Base-by-base conservation (phyloP, 2,329 filamentous ascomycete genomes). In the Dothiorella sarmentorum region DNA sequence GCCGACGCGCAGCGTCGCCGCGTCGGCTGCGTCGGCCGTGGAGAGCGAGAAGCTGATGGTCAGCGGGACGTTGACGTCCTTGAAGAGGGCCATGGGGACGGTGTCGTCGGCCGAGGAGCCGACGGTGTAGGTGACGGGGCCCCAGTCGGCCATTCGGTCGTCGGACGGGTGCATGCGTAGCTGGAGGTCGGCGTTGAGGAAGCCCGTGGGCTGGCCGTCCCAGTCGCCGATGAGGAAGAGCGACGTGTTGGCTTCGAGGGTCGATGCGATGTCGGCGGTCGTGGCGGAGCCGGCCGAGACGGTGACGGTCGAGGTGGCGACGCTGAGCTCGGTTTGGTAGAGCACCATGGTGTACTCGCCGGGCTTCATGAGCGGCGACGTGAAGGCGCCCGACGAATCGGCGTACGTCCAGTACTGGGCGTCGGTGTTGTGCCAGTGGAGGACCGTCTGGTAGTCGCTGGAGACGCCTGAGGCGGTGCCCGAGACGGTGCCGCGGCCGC, bases 101-200 rank as follows among this genome's bases (percentile, higher is more conserved):
- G 80, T 77, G 3, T 72, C 71, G 1, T 79, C 66, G 5, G 73
- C 68, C 22, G 80, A 82, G 20, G 78, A 79, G 38, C 84, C 85
- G 10, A 86, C 80, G 2, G 82, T 86, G 71, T 85, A 87, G 0
- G 84, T 87, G 11, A 79, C 65, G 0, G 83, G 78, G 0, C 76
- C 78, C 85, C 85, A 88, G 58, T 74, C 75, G 24, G 75, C 71
- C 85, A 88, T 88, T 65, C 85, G 81, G 37, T 72, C 73, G 70
- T 88, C 86, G 3, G 82, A 83, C 3, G 85, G 86, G 67, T 89
- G 86, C 85, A 88, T 88, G 53, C 84, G 80, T 13, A 84, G 78
- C 67, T 86, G 82, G 65, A 86, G 86, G 57, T 80, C 85, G 13
- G 85, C 85, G 67, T 89, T 88, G 63, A 80, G 80, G 76, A 89